phyloP scores from a whole-genome alignment of 352 stramenopile genomes.

The Globisporangium middletonii region DNA sequence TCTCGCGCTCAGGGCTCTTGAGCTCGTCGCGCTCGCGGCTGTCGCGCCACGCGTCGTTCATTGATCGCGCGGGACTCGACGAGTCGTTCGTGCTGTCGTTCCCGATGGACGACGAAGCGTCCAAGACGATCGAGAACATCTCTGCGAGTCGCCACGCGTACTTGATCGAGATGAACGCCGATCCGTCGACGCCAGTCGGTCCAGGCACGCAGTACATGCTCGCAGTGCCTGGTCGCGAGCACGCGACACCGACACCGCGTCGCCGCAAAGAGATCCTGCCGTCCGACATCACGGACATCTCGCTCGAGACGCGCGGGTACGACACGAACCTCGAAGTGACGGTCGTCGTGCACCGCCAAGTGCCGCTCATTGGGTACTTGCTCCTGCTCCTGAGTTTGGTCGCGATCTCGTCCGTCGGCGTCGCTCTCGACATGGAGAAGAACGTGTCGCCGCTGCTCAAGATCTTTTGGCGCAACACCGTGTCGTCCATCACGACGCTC shows the following conservation, averaged over 20 bases:
- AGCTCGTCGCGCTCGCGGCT: conserved; percentile 19
- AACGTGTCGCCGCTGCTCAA: conserved; percentile 79
- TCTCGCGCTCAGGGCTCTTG: conserved; percentile 33
- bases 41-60: conserved; percentile 41
- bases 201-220: conserved; percentile 51
- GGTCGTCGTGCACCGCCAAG: conserved; percentile 49
- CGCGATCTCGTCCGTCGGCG: conserved; percentile 72
- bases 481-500: conserved; percentile 64
- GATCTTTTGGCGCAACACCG: conserved; percentile 76
- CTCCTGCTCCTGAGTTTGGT: conserved; percentile 62
- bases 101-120: conserved; percentile 44
- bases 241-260: conserved; percentile 39
- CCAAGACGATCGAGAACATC: conserved; percentile 10
- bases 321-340: conserved; percentile 11
- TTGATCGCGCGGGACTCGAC: conserved; percentile 43
- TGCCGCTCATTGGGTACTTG: conserved; percentile 72
- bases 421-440: conserved; percentile 62
- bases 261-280: conserved; percentile 56
- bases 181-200: conserved; percentile 30
- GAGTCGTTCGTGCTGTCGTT: conserved; percentile 81
- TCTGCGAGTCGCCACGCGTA: conserved; percentile 39
- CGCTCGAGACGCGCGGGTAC: conserved; percentile 65
- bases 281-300: conserved; percentile 64
- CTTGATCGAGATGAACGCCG: conserved; percentile 61
- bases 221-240: conserved; percentile 53